Percentiles rank a stretch among this genome's conserved stretches.
These are phyloP conservation scores for Podosphaera fusca DNA, from an alignment of 2,329 filamentous ascomycete genomes.

Conservation along the genomic window DNA sequence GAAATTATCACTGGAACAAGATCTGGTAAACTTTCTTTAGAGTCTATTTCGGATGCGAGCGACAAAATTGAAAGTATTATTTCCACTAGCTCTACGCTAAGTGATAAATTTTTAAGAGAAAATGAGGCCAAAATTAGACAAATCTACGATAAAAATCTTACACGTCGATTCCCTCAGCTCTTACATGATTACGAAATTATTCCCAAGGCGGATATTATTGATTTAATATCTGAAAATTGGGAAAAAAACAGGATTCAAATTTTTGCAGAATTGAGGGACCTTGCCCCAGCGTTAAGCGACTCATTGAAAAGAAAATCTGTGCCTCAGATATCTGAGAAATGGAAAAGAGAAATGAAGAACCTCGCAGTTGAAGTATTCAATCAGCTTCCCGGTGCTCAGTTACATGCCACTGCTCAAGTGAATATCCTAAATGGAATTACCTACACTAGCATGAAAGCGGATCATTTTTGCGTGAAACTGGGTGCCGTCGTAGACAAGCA, in stretches of 20 bases:
- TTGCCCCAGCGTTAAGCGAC: constrained; percentile 6
- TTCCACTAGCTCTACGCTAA: not conserved
- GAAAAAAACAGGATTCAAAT: constrained; percentile 6
- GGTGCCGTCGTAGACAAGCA: constrained; percentile 40
- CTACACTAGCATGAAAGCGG: constrained; percentile 26
- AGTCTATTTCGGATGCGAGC: not conserved
- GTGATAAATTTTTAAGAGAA: constrained; percentile 5
- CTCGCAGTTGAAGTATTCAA: constrained; percentile 6
- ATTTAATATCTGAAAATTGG: constrained; percentile 82
- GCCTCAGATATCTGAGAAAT: constrained; percentile 4
- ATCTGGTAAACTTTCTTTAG: constrained; percentile 13
- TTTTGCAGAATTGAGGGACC: constrained; percentile 5
- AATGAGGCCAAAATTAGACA: constrained; percentile 5
- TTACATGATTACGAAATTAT: constrained; percentile 7
- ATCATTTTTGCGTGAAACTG: constrained; percentile 45
- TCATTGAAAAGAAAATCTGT: constrained; percentile 4
- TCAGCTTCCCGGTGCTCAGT: constrained; percentile 8
- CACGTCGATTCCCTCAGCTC: constrained; percentile 7
- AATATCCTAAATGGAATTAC: constrained; percentile 8
- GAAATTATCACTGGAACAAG: constrained; percentile 34
- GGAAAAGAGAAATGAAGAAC: constrained; percentile 6
- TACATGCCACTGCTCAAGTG: constrained; percentile 10
- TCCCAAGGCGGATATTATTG: constrained; percentile 36
- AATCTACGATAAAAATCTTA: constrained; percentile 5
- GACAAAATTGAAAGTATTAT: not conserved